A percentile compares a stretch with the other conserved stretches of the same genome.
phyloP scores from a whole-genome alignment of 108 stramenopile genomes.

The Cylindrotheca fusiformis region DNA sequence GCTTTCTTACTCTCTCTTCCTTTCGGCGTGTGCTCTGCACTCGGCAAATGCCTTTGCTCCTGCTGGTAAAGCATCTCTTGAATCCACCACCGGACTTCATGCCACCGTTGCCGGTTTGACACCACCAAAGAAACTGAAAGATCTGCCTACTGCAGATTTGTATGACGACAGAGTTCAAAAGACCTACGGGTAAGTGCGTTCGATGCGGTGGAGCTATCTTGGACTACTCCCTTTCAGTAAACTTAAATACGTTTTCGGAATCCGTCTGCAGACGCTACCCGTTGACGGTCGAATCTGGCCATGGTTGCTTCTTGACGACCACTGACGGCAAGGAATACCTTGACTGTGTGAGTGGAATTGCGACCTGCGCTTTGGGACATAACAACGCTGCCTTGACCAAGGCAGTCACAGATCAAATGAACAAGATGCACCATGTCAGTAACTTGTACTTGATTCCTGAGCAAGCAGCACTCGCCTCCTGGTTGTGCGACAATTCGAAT shows the following conservation, averaged over 20 bases:
- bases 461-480: slow-evolving; percentile 89
- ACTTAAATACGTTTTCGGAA: slow-evolving; percentile 2
- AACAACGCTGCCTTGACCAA: slow-evolving; percentile 68
- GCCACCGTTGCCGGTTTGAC: slow-evolving; percentile 21
- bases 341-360: slow-evolving; percentile 96
- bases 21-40: background rate
- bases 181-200: slow-evolving; percentile 77
- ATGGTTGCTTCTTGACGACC: slow-evolving; percentile 79
- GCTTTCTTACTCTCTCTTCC: slow-evolving; percentile 12
- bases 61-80: background rate
- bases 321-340: slow-evolving; percentile 86
- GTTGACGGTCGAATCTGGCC: slow-evolving; percentile 76
- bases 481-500: slow-evolving; percentile 87
- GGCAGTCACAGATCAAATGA: slow-evolving; percentile 89
- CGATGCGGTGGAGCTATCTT: too few relatives aligned
- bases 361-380: slow-evolving; percentile 95
- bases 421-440: slow-evolving; percentile 81
- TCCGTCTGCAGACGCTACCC: slow-evolving; percentile 61
- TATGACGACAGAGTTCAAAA: slow-evolving; percentile 74
- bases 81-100: slow-evolving; percentile 12
- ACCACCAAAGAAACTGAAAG: slow-evolving; percentile 21
- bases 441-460: slow-evolving; percentile 93
- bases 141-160: slow-evolving; percentile 24
- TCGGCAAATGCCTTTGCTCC: slow-evolving; percentile 14
- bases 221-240: background rate